Evolutionary conservation across 441 rosid species (phyloP).

Genomic region (Lagerstroemia fauriei): DNA sequence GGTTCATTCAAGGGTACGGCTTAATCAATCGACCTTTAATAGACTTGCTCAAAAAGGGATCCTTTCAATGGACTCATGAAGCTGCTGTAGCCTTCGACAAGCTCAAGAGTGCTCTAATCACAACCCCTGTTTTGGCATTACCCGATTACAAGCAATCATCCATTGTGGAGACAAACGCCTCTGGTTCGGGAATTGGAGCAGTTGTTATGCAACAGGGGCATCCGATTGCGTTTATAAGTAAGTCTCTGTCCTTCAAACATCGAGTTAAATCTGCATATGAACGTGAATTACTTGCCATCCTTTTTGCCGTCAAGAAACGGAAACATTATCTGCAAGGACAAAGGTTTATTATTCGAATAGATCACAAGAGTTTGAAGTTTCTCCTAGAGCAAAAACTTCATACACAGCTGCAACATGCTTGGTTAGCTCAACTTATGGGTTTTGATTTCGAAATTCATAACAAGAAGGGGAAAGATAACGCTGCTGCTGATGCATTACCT

Average conservation of each 20-base stretch:
- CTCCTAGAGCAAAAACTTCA: too few species aligned
- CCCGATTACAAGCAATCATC: background rate
- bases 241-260: background rate
- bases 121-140: background rate
- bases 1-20: background rate
- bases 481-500: background rate
- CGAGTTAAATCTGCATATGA: background rate
- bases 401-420: background rate
- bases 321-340: background rate
- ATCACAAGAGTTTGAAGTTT: background rate
- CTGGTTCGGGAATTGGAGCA: background rate
- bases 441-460: too few species aligned
- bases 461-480: background rate
- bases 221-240: background rate
- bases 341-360: background rate
- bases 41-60: background rate
- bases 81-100: background rate
- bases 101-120: background rate
- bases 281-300: background rate
- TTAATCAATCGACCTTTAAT: background rate
- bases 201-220: background rate
- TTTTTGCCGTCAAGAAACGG: background rate
- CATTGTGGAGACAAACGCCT: background rate
- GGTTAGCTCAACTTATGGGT: background rate
- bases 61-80: background rate